A percentile compares a stretch with the other conserved stretches of the same genome.
Evolutionary conservation across 768 basidiomycete genomes (phyloP).

Genomic region (Hypholoma sublateritium): DNA sequence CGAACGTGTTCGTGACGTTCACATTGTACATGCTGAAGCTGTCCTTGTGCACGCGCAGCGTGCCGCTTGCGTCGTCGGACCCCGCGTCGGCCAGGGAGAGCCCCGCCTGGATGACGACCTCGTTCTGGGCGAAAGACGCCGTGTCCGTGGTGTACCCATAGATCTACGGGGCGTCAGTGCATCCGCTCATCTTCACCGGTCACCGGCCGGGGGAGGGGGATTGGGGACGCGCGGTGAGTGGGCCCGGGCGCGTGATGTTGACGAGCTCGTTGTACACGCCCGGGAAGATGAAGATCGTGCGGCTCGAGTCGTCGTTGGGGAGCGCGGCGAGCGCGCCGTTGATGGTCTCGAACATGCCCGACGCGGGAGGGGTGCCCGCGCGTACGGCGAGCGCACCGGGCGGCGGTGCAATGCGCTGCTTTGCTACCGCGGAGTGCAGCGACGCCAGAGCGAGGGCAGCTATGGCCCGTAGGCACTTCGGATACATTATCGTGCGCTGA

Average conservation of each 20-base stretch:
- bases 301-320: constrained; percentile 34
- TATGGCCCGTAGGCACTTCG: not conserved
- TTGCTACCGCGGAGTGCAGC: not conserved
- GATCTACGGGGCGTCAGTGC: constrained; percentile 25
- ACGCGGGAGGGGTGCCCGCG: constrained; percentile 27
- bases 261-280: constrained; percentile 45
- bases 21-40: constrained; percentile 48
- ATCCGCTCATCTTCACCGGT: not conserved
- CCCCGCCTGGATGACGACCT: constrained; percentile 27
- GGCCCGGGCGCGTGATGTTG: constrained; percentile 43
- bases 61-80: constrained; percentile 36
- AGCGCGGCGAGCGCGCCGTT: constrained; percentile 38
- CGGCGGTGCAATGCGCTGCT: constrained; percentile 33
- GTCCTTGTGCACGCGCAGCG: constrained; percentile 45
- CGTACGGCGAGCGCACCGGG: constrained; percentile 41
- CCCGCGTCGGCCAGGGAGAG: constrained; percentile 26
- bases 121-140: constrained; percentile 25
- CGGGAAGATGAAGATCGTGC: constrained; percentile 44
- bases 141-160: constrained; percentile 35
- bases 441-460: not conserved
- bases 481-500: not conserved
- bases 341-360: constrained; percentile 40
- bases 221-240: constrained; percentile 32
- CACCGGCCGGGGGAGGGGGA: not conserved
- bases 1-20: constrained; percentile 45